These are phyloP conservation scores for Malus hybrid DNA, from an alignment of 331 rosid genomes.

Conservation along the genomic window DNA sequence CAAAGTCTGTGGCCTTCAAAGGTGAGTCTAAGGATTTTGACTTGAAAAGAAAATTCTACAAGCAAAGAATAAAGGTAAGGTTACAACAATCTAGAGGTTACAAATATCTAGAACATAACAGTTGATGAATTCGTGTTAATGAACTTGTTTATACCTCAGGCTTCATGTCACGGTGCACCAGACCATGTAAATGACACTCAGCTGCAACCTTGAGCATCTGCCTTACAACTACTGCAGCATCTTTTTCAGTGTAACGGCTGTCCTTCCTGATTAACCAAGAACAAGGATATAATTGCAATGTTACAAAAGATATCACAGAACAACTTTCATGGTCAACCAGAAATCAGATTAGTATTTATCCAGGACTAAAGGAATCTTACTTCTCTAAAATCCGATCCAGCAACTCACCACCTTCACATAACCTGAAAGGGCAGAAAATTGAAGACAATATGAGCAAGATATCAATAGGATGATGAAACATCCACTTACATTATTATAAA, in stretches of 20 bases:
- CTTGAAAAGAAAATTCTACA: slow-evolving; percentile 91
- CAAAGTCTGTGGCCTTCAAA: slow-evolving; percentile 95
- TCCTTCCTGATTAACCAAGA: slow-evolving; percentile 68
- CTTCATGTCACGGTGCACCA: slow-evolving; percentile 98
- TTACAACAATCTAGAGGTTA: slow-evolving; percentile 8
- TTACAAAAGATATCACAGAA: slow-evolving; percentile 1
- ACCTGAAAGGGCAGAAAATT: slow-evolving; percentile 37
- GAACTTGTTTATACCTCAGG: slow-evolving; percentile 65
- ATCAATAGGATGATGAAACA: background rate
- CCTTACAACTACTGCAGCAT: slow-evolving; percentile 94
- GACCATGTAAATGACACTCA: slow-evolving; percentile 95
- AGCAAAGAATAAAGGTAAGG: slow-evolving; percentile 13
- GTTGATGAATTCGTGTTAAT: background rate
- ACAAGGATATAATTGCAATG: slow-evolving; percentile 12
- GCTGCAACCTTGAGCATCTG: slow-evolving; percentile 99
- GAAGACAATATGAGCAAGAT: background rate
- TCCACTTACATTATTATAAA: background rate
- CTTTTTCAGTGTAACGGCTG: slow-evolving; percentile 93
- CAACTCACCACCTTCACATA: slow-evolving; percentile 97
- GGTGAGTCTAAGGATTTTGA: slow-evolving; percentile 59
- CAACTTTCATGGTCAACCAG: slow-evolving; percentile 5
- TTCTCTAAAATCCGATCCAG: slow-evolving; percentile 91
- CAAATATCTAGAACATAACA: slow-evolving; percentile 6
- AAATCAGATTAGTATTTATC: background rate
- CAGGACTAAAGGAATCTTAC: slow-evolving; percentile 46